Percentiles rank a stretch among this genome's conserved stretches.
phyloP scores from a whole-genome alignment of 371 early-diverging fungal genomes.

The Mucor mucedo region DNA sequence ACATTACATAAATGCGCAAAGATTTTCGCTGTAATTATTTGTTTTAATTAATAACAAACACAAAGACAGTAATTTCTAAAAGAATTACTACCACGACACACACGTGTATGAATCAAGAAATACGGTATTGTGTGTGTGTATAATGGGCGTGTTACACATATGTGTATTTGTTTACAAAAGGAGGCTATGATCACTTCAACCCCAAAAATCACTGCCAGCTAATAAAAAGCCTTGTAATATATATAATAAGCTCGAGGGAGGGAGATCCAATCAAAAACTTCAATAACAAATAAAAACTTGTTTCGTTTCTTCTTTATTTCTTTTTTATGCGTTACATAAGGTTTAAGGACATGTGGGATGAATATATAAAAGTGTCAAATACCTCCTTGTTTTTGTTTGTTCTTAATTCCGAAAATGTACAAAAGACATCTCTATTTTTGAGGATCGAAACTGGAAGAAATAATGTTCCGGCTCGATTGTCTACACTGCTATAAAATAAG shows the following conservation, averaged over 20 bases:
- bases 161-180: neutral
- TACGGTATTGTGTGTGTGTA: neutral
- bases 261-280: no score
- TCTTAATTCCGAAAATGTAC: neutral
- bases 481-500: neutral
- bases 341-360: neutral
- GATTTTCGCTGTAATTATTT: neutral
- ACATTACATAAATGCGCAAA: neutral
- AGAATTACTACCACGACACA: neutral
- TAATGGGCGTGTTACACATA: neutral
- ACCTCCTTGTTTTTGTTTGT: neutral
- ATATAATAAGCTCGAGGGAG: neutral
- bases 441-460: neutral
- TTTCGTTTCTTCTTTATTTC: neutral
- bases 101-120: conserved; percentile 4
- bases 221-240: neutral
- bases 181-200: neutral
- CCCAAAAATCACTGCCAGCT: no score
- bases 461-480: neutral
- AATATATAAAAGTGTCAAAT: conserved; percentile 7
- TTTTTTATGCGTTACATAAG: neutral
- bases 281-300: conserved; percentile 1
- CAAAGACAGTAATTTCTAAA: neutral
- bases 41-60: conserved; percentile 6
- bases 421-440: neutral